phyloP scores from a whole-genome alignment of 495 filamentous ascomycete genomes.

The Hamigera avellanea region DNA sequence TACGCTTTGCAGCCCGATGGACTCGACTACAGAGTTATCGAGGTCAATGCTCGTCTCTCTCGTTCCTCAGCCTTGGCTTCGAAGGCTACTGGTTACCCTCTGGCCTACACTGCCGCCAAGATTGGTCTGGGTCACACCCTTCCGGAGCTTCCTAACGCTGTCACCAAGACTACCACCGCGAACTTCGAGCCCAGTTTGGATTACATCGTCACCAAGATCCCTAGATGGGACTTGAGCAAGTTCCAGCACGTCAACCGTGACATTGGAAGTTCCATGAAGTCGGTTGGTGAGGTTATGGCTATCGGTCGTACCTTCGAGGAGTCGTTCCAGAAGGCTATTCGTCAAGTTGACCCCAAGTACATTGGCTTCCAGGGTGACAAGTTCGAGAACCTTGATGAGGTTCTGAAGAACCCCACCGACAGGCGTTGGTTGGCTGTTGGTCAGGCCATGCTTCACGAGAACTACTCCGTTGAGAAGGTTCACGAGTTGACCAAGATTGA shows the following conservation, averaged over 20 bases:
- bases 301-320: constrained; percentile 96
- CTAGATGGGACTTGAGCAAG: constrained; percentile 97
- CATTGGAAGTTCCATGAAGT: constrained; percentile 98
- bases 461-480: constrained; percentile 89
- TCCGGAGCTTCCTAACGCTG: constrained; percentile 92
- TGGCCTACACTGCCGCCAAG: constrained; percentile 95
- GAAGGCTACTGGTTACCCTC: constrained; percentile 93
- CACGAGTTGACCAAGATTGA: constrained; percentile 93
- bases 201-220: constrained; percentile 98
- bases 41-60: constrained; percentile 96
- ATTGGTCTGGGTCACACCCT: constrained; percentile 87
- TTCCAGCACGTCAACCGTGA: constrained; percentile 92
- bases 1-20: constrained; percentile 96
- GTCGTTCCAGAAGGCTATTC: constrained; percentile 96
- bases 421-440: constrained; percentile 96
- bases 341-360: constrained; percentile 88
- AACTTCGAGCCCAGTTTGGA: constrained; percentile 98
- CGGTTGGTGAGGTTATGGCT: constrained; percentile 97
- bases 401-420: constrained; percentile 96
- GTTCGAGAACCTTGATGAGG: constrained; percentile 88
- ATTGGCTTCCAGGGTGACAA: constrained; percentile 86
- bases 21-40: constrained; percentile 95
- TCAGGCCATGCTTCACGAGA: constrained; percentile 89
- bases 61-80: constrained; percentile 93
- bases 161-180: constrained; percentile 90